phyloP scores from a whole-genome alignment of 2,329 filamentous ascomycete species.

The Alternaria infectoria region DNA sequence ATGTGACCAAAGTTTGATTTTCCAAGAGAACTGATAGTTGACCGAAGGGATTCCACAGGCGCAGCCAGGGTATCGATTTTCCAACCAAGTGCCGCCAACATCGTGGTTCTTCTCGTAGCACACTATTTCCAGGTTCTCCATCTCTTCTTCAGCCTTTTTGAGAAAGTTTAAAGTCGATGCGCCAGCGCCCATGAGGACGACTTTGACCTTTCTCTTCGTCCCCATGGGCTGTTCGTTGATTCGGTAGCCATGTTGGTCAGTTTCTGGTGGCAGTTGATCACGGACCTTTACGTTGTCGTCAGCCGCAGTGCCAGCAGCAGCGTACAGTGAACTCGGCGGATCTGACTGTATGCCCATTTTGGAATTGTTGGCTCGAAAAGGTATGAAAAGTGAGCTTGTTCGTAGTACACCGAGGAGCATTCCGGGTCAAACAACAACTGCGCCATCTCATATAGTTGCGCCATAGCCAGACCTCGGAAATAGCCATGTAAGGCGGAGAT shows the following conservation, averaged over 20 bases:
- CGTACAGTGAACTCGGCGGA: slow-evolving; percentile 20
- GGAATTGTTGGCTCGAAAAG: not conserved
- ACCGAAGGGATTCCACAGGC: slow-evolving; percentile 40
- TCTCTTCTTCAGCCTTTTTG: slow-evolving; percentile 52
- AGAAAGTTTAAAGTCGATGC: slow-evolving; percentile 52
- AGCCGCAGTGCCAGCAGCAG: slow-evolving; percentile 25
- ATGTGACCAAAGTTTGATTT: slow-evolving; percentile 54
- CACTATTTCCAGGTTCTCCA: slow-evolving; percentile 49
- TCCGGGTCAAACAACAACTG: not conserved
- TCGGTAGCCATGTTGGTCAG: slow-evolving; percentile 50
- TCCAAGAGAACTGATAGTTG: slow-evolving; percentile 56
- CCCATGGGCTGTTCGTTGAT: slow-evolving; percentile 54
- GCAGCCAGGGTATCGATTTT: slow-evolving; percentile 52
- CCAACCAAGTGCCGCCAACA: slow-evolving; percentile 52
- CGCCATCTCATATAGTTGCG: slow-evolving; percentile 1
- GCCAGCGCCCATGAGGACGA: slow-evolving; percentile 53
- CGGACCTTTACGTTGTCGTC: slow-evolving; percentile 34
- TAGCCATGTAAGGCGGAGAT: slow-evolving; percentile 6
- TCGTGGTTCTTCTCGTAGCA: slow-evolving; percentile 52
- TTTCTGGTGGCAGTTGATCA: slow-evolving; percentile 42
- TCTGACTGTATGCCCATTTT: slow-evolving; percentile 30
- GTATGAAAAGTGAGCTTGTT: not conserved
- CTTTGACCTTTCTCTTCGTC: slow-evolving; percentile 48
- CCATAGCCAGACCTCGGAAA: slow-evolving; percentile 19
- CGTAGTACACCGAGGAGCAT: not conserved